Evolutionary conservation across 495 filamentous ascomycete genomes (phyloP), one percentile per base, ranked within the genome.

Genomic region (Penicillium pancosmium): DNA sequence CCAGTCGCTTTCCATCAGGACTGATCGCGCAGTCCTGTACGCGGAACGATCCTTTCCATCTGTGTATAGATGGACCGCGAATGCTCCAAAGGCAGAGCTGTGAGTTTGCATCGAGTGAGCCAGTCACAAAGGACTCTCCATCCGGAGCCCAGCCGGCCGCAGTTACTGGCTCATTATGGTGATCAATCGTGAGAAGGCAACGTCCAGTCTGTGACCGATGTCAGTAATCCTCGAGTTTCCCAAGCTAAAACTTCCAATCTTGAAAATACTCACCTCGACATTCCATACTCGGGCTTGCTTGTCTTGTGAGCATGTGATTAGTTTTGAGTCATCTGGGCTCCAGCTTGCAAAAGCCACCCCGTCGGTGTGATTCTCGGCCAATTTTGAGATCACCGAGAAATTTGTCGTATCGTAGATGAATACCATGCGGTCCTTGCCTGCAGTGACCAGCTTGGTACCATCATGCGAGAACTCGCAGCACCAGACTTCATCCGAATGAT

Each of bases 401-500:
- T 77, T 81, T 15, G 73, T 77, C 6, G 91, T 90, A 52, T 95
- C 88, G 72, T 93, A 98, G 52, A 99, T 91, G 56, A 91, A 81
- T 43, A 94, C 86, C 10, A 78, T 81, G 10, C 78, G 82, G 62
- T 92, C 91, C 61, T 82, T 81, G 54, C 93, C 89, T 56, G 90
- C 88, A 60, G 91, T 91, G 9, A 92, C 94, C 55, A 99, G 73
- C 51, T 85, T 88, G 50, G 81, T 86, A 31, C 94, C 94, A 65
- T 97, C 91, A 60, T 96, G 86, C 6, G 94, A 98, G 68, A 96
- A 99, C 57, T 85, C 79, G 21, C 96, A 82, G 62, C 88, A 88
- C 91, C 92, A 99, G 12, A 98, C 89, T 73, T 99, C 92, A 59
- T 92, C 90, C 1, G 76, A 76, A 67, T 94, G 92, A 54, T 91